Evolutionary conservation across 2,329 filamentous ascomycete species (phyloP).

Genomic region (Corynespora cassiicola): DNA sequence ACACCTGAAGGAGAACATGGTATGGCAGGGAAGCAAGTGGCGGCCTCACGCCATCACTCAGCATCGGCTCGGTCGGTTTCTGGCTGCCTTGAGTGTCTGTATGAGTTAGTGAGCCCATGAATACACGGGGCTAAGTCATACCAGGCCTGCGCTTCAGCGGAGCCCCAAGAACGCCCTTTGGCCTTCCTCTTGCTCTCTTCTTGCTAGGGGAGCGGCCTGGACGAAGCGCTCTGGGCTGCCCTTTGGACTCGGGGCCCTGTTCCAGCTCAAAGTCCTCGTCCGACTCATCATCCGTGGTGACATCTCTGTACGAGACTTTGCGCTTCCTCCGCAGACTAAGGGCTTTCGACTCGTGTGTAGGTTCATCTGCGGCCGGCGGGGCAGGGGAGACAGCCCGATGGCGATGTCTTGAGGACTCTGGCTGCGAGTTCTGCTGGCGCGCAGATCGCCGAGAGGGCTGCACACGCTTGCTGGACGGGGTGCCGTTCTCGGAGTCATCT

Average conservation of each 20-base stretch:
- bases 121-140: conserved; percentile 3
- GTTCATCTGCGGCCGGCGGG: no score
- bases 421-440: conserved; percentile 20
- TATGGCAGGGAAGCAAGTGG: conserved; percentile 63
- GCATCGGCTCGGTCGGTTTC: conserved; percentile 5
- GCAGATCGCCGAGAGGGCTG: conserved; percentile 31
- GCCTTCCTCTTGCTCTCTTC: conserved; percentile 9
- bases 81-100: conserved; percentile 1
- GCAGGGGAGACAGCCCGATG: conserved; percentile 10
- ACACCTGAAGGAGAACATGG: conserved; percentile 72
- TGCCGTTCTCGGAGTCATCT: conserved; percentile 21
- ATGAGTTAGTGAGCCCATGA: no score
- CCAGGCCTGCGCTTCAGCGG: conserved; percentile 31
- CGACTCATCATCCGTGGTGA: conserved; percentile 35
- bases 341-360: conserved; percentile 6
- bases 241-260: conserved; percentile 13
- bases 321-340: conserved; percentile 19
- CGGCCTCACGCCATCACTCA: conserved; percentile 51
- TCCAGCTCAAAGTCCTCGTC: conserved; percentile 27
- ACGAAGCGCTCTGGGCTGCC: conserved; percentile 10
- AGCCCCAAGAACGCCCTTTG: conserved; percentile 27
- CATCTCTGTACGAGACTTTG: conserved; percentile 40
- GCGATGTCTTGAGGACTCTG: conserved; percentile 14
- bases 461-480: conserved; percentile 17
- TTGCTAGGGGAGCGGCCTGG: conserved; percentile 12